Percentiles rank a stretch among this genome's conserved stretches.
These are phyloP conservation scores for Hymenoscyphus fraxineus DNA, from an alignment of 2,329 filamentous ascomycete species.

Conservation along the genomic window DNA sequence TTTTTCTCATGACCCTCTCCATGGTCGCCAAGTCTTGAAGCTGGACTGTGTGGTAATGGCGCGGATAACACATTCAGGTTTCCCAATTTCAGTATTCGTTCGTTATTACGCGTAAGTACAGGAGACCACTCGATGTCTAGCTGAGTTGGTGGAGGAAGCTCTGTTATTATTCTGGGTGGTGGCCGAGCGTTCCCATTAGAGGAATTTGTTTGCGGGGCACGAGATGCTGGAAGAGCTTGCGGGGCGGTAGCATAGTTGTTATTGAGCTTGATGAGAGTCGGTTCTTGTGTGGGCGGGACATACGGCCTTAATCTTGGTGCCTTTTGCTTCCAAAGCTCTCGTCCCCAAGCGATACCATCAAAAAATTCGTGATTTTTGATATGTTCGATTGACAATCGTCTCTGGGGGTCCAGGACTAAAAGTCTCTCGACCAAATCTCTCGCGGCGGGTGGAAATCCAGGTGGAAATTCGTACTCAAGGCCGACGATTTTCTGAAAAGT, in stretches of 20 bases:
- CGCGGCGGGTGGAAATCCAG: constrained; percentile 80
- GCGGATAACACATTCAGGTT: constrained; percentile 82
- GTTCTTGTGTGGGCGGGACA: constrained; percentile 70
- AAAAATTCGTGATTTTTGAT: constrained; percentile 98
- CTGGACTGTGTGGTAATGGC: constrained; percentile 70
- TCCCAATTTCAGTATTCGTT: constrained; percentile 89
- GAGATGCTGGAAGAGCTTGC: constrained; percentile 29
- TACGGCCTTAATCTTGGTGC: constrained; percentile 85
- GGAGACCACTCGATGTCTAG: constrained; percentile 98
- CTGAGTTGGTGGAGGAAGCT: constrained; percentile 92
- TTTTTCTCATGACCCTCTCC: constrained; percentile 79
- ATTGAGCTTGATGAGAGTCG: constrained; percentile 70
- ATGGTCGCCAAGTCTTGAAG: constrained; percentile 62
- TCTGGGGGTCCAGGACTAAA: constrained; percentile 80
- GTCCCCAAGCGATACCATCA: constrained; percentile 79
- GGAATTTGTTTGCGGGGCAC: constrained; percentile 35
- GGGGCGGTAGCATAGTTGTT: constrained; percentile 36
- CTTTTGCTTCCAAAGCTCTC: constrained; percentile 81
- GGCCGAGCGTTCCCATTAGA: constrained; percentile 47
- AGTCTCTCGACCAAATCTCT: constrained; percentile 87
- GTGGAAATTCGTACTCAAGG: constrained; percentile 89
- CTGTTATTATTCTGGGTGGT: constrained; percentile 82
- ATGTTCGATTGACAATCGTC: constrained; percentile 85
- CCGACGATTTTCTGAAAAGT: constrained; percentile 98
- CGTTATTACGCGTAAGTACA: constrained; percentile 83